Evolutionary conservation across 2,329 filamentous ascomycete genomes (phyloP).

Genomic region (Hirsutella rhossiliensis): DNA sequence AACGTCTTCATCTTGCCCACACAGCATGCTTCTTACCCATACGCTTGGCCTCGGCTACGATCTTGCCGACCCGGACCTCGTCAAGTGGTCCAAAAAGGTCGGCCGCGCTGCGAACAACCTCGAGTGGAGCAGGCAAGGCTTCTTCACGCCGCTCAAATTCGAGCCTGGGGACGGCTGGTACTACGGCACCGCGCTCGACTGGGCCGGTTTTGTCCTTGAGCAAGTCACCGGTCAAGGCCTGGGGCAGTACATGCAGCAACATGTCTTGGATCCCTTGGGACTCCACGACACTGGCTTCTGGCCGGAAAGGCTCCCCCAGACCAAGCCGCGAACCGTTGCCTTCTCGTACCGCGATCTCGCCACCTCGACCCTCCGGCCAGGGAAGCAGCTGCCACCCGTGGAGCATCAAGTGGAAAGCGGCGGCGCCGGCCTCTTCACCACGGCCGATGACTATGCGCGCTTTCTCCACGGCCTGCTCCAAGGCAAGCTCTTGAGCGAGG

Average conservation of each 20-base stretch:
- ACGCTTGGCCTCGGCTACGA: slow-evolving; percentile 35
- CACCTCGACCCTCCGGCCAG: slow-evolving; percentile 8
- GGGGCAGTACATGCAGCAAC: slow-evolving; percentile 21
- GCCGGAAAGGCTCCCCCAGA: slow-evolving; percentile 15
- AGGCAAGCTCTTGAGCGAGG: slow-evolving; percentile 16
- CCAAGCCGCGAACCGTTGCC: slow-evolving; percentile 9
- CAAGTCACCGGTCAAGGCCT: slow-evolving; percentile 22
- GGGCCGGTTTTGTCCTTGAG: slow-evolving; percentile 32
- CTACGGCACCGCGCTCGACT: slow-evolving; percentile 35
- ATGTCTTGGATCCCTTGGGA: slow-evolving; percentile 23
- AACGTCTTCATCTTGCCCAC: background rate
- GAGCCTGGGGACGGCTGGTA: slow-evolving; percentile 34
- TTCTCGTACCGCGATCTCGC: slow-evolving; percentile 10
- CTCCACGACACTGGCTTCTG: slow-evolving; percentile 26
- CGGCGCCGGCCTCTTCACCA: slow-evolving; percentile 30
- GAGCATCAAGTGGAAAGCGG: slow-evolving; percentile 26
- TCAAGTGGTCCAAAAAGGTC: slow-evolving; percentile 24
- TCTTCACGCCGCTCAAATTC: slow-evolving; percentile 29
- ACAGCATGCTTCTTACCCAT: slow-evolving; percentile 33
- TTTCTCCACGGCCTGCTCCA: slow-evolving; percentile 22
- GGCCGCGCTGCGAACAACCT: slow-evolving; percentile 20
- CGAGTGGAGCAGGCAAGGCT: slow-evolving; percentile 22
- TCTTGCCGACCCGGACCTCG: slow-evolving; percentile 22
- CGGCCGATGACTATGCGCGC: slow-evolving; percentile 24
- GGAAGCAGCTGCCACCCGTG: slow-evolving; percentile 9